Conservation (phyloP, 78 protist species). For the Dictyostelium citrinum region DNA sequence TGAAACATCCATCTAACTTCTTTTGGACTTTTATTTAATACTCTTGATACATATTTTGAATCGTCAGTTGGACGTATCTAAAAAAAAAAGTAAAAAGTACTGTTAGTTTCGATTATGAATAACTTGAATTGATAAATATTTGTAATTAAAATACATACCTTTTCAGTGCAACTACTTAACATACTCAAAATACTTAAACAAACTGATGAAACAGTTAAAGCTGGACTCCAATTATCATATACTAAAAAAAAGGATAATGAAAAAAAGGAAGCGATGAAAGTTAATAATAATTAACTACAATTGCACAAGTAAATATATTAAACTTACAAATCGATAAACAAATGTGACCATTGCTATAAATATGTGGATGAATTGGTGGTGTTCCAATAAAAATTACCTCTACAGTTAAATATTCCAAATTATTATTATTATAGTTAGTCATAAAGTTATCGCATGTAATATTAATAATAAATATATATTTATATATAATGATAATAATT, state of each 20-base stretch:
- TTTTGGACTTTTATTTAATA: slow-evolving; percentile 45
- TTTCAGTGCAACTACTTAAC: slow-evolving; percentile 79
- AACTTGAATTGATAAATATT: neutral
- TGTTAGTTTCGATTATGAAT: too few species aligned
- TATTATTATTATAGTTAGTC: too few species aligned
- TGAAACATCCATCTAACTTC: slow-evolving; percentile 66
- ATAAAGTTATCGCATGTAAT: neutral
- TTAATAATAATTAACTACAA: too few species aligned
- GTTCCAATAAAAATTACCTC: slow-evolving; percentile 79
- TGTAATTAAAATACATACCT: neutral
- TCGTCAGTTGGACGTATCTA: slow-evolving; percentile 38
- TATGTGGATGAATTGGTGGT: slow-evolving; percentile 85
- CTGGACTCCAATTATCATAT: slow-evolving; percentile 87
- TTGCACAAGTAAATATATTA: too few species aligned
- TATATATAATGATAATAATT: neutral
- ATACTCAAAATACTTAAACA: slow-evolving; percentile 80
- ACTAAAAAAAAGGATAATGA: neutral
- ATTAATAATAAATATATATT: too few species aligned
- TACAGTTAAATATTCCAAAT: neutral
- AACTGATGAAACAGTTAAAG: slow-evolving; percentile 80
- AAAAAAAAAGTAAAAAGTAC: too few species aligned
- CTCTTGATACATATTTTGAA: slow-evolving; percentile 32
- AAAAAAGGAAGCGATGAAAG: too few species aligned
- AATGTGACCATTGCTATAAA: slow-evolving; percentile 88
- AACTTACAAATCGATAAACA: slow-evolving; percentile 81